Conservation (phyloP, 495 filamentous ascomycete genomes). For the Glarea lozoyensis region DNA sequence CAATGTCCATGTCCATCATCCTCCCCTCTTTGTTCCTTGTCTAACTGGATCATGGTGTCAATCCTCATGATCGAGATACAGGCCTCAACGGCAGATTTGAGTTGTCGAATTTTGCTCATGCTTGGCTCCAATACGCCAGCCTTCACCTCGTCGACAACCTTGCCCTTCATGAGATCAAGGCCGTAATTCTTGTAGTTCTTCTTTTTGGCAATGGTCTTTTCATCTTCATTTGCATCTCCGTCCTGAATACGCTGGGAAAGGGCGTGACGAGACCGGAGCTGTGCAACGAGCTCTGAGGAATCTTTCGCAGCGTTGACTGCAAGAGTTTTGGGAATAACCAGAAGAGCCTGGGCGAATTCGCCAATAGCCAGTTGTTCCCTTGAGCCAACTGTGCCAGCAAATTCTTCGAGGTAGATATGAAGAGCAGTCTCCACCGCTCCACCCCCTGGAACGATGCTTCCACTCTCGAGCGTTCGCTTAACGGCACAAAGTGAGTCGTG, state of each 20-base stretch:
- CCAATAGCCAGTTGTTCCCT: slow-evolving; percentile 96
- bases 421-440: slow-evolving; percentile 97
- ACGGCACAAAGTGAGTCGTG: slow-evolving; percentile 96
- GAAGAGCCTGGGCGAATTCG: slow-evolving; percentile 91
- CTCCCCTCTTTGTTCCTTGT: slow-evolving; percentile 74
- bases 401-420: slow-evolving; percentile 98
- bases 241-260: slow-evolving; percentile 84
- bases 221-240: slow-evolving; percentile 72
- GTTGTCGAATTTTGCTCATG: slow-evolving; percentile 96
- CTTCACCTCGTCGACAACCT: slow-evolving; percentile 89
- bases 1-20: slow-evolving; percentile 71
- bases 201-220: slow-evolving; percentile 79
- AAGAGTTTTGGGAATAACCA: slow-evolving; percentile 92
- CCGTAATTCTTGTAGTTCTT: slow-evolving; percentile 99
- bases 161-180: slow-evolving; percentile 80
- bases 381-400: slow-evolving; percentile 95
- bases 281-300: slow-evolving; percentile 85
- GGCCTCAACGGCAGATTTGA: slow-evolving; percentile 98
- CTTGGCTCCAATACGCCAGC: slow-evolving; percentile 91
- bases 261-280: slow-evolving; percentile 90
- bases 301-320: slow-evolving; percentile 97
- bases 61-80: slow-evolving; percentile 99
- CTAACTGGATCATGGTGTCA: slow-evolving; percentile 97
- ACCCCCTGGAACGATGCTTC: slow-evolving; percentile 91
- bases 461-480: slow-evolving; percentile 94